phyloP scores from a whole-genome alignment of 148 eudicot species.

The Rhododendron ovatum region DNA sequence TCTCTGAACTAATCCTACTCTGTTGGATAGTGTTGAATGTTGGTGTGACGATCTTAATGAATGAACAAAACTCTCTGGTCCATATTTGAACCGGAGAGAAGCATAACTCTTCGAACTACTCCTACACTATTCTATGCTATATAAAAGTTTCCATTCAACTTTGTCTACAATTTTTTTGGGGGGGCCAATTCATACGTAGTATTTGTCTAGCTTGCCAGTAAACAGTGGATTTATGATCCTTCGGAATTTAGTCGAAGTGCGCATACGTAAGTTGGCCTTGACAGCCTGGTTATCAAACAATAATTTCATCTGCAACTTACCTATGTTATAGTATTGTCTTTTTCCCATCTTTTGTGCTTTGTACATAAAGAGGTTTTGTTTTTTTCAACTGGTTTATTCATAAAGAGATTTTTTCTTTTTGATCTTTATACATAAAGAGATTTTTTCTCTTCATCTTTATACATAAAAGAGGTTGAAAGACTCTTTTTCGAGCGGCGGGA shows the following conservation, averaged over 20 bases:
- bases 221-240: too few species aligned
- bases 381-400: not conserved
- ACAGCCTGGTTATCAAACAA: too few species aligned
- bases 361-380: conserved; percentile 7
- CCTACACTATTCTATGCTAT: not conserved
- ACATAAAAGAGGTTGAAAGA: conserved; percentile 15
- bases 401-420: conserved; percentile 7
- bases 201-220: too few species aligned
- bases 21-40: too few species aligned
- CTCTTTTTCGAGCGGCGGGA: conserved; percentile 28
- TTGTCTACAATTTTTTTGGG: too few species aligned
- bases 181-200: too few species aligned
- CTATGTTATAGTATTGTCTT: not conserved
- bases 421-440: not conserved
- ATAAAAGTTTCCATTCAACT: conserved; percentile 8
- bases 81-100: not conserved
- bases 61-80: not conserved
- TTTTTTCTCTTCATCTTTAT: not conserved
- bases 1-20: too few species aligned
- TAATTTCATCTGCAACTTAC: conserved; percentile 19
- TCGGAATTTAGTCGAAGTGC: too few species aligned
- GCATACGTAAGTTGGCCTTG: too few species aligned
- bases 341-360: conserved; percentile 12
- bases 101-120: not conserved
- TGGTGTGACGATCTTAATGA: not conserved